phyloP scores from a whole-genome alignment of 768 basidiomycete species.

The Cystofilobasidium capitatum region DNA sequence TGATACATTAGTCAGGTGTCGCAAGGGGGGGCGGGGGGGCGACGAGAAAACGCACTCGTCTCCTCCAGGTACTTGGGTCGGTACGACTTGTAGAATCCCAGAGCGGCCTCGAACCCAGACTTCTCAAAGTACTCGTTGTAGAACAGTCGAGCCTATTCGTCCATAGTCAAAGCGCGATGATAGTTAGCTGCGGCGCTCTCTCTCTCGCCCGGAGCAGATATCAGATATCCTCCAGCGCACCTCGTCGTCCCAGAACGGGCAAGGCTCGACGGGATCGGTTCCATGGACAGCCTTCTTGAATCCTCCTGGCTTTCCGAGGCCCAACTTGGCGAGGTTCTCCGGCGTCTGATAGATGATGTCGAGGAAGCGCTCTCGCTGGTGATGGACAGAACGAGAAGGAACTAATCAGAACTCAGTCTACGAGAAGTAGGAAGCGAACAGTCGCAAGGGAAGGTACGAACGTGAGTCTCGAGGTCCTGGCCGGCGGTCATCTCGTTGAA shows the following conservation, averaged over 20 bases:
- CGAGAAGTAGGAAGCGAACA: not conserved
- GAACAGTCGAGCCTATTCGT: not conserved
- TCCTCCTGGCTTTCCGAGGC: not conserved
- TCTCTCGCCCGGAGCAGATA: no score
- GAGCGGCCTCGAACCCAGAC: not conserved
- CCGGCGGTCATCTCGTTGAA: not conserved
- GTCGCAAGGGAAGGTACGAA: not conserved
- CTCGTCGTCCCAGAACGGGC: not conserved
- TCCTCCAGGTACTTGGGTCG: not conserved
- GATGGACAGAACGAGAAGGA: not conserved
- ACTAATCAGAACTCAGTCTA: not conserved
- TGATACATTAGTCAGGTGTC: no score
- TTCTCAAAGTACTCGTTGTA: not conserved
- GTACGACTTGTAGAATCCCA: not conserved
- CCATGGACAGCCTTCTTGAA: not conserved
- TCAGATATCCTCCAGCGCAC: no score
- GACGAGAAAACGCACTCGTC: no score
- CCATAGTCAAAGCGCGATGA: not conserved
- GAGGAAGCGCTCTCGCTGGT: constrained; percentile 4
- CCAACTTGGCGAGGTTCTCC: not conserved
- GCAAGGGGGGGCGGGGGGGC: no score
- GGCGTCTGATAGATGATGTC: not conserved
- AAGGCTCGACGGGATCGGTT: not conserved
- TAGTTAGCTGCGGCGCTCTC: no score
- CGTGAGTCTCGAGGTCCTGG: not conserved